Percentiles rank a stretch among this genome's conserved stretches.
Evolutionary conservation across 2,329 filamentous ascomycete genomes (phyloP).

Genomic region (Penicillium digitatum): DNA sequence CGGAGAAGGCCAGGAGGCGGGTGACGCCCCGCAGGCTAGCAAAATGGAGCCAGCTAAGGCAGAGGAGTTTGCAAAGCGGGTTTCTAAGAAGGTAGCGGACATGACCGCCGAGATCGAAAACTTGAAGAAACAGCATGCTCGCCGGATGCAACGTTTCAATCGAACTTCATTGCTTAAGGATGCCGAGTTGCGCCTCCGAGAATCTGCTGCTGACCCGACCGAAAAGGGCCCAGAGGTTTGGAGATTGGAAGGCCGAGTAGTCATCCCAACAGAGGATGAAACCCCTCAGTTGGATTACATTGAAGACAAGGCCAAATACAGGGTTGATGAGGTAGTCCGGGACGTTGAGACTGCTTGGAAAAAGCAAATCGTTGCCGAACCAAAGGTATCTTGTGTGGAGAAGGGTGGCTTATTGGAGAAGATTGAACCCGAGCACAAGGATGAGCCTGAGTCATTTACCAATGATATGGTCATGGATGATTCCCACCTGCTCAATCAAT

Average conservation of each 20-base stretch:
- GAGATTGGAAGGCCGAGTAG: slow-evolving; percentile 56
- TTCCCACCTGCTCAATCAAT: slow-evolving; percentile 34
- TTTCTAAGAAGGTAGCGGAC: slow-evolving; percentile 65
- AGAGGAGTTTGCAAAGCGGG: slow-evolving; percentile 77
- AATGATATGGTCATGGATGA: slow-evolving; percentile 37
- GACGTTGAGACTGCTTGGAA: slow-evolving; percentile 70
- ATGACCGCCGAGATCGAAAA: slow-evolving; percentile 78
- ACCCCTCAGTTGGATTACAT: slow-evolving; percentile 35
- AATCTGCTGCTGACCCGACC: slow-evolving; percentile 54
- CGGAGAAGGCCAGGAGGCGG: slow-evolving; percentile 30
- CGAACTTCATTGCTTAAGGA: slow-evolving; percentile 65
- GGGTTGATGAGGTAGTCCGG: slow-evolving; percentile 67
- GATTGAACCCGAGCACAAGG: slow-evolving; percentile 33
- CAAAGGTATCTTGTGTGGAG: slow-evolving; percentile 66
- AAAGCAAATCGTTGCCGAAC: slow-evolving; percentile 61
- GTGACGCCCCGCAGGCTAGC: slow-evolving; percentile 45
- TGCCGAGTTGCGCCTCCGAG: slow-evolving; percentile 72
- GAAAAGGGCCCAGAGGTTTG: slow-evolving; percentile 59
- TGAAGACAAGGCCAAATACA: slow-evolving; percentile 43
- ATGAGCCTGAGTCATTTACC: slow-evolving; percentile 34
- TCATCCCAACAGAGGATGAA: slow-evolving; percentile 34
- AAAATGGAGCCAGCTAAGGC: slow-evolving; percentile 72
- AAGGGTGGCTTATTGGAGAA: slow-evolving; percentile 69
- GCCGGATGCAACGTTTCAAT: slow-evolving; percentile 69
- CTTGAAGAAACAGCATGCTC: slow-evolving; percentile 75